A percentile compares a stretch with the other conserved stretches of the same genome.
phyloP scores from a whole-genome alignment of 2,329 filamentous ascomycete genomes.

The Xylariomycetidae sp. region DNA sequence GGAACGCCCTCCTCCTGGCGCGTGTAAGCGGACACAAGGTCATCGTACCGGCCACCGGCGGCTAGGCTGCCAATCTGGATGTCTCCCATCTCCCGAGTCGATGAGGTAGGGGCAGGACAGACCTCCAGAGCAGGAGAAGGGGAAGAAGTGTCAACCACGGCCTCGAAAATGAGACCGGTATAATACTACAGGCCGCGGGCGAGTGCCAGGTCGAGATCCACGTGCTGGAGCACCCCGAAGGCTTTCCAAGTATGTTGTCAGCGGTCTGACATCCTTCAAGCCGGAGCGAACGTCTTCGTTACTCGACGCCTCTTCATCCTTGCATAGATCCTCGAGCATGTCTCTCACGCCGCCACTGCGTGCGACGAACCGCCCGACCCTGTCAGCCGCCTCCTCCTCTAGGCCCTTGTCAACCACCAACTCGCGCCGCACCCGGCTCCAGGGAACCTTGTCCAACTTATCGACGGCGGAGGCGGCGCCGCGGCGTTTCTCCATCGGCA shows the following conservation, averaged over 20 bases:
- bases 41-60: constrained; percentile 71
- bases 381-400: constrained; percentile 59
- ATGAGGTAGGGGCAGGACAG: no score
- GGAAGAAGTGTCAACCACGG: constrained; percentile 56
- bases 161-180: constrained; percentile 64
- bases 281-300: constrained; percentile 63
- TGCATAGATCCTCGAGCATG: constrained; percentile 53
- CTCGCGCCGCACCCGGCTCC: constrained; percentile 67
- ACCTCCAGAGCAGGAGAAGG: no score
- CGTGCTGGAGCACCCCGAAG: constrained; percentile 54
- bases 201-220: constrained; percentile 69
- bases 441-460: constrained; percentile 71
- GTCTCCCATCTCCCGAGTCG: no score
- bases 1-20: constrained; percentile 67
- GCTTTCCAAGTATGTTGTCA: constrained; percentile 65
- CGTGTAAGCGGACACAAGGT: constrained; percentile 72
- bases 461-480: constrained; percentile 72
- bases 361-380: constrained; percentile 66
- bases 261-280: constrained; percentile 60
- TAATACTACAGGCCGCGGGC: constrained; percentile 73
- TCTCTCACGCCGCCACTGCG: constrained; percentile 65
- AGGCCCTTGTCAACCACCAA: constrained; percentile 75
- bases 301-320: constrained; percentile 52
- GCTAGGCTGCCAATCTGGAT: constrained; percentile 70
- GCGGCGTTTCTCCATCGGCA: constrained; percentile 65